These are phyloP conservation scores for Incumbomyces lentus DNA, from an alignment of 2,329 filamentous ascomycete genomes.

Conservation along the genomic window DNA sequence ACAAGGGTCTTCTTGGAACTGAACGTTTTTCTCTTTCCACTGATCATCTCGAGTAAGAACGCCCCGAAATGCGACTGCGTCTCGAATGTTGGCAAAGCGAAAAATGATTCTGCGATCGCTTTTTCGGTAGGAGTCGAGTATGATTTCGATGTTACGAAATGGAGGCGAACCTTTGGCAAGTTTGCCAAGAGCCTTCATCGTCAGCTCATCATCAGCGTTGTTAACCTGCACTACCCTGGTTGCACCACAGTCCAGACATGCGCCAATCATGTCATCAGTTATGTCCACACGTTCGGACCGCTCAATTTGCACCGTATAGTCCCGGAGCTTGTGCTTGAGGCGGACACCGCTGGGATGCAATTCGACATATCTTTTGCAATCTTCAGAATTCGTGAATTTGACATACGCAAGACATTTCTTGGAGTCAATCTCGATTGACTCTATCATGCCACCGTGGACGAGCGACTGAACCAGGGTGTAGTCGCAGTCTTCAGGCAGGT, in stretches of 20 bases:
- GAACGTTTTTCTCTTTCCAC: constrained; percentile 38
- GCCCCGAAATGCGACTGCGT: constrained; percentile 37
- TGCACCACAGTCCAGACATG: constrained; percentile 30
- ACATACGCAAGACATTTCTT: constrained; percentile 24
- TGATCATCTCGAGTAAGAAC: constrained; percentile 29
- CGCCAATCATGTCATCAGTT: constrained; percentile 32
- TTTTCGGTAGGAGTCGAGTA: constrained; percentile 33
- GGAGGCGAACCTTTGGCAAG: constrained; percentile 29
- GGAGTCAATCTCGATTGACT: constrained; percentile 22
- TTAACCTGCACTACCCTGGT: constrained; percentile 38
- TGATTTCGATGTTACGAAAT: constrained; percentile 34
- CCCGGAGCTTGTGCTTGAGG: constrained; percentile 23
- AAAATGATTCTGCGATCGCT: constrained; percentile 39
- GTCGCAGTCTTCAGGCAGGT: constrained; percentile 26
- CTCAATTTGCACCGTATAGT: constrained; percentile 27
- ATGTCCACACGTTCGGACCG: constrained; percentile 31
- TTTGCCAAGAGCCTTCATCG: constrained; percentile 27
- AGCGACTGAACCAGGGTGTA: constrained; percentile 27
- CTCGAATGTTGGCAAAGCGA: constrained; percentile 37
- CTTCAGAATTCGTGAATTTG: constrained; percentile 27
- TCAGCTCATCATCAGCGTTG: constrained; percentile 32
- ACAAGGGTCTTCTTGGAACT: constrained; percentile 34
- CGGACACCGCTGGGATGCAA: constrained; percentile 29
- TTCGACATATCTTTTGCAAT: constrained; percentile 28
- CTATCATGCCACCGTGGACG: constrained; percentile 30